Evolutionary conservation across 805 yeast genomes (phyloP).

Genomic region (Osmozyma mogii): DNA sequence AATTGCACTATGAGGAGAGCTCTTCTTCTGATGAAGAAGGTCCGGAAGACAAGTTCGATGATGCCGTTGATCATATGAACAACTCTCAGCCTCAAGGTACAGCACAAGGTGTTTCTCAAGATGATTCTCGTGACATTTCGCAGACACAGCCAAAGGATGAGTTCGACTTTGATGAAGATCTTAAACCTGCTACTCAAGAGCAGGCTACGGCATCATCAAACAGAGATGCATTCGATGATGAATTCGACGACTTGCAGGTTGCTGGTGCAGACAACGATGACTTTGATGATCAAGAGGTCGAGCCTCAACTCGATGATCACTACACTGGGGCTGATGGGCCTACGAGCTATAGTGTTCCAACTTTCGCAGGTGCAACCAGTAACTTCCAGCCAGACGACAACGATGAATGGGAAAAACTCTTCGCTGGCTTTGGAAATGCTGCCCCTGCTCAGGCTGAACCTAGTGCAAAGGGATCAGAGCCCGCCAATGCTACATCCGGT

Average conservation of each 20-base stretch:
- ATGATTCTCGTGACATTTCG: conserved; percentile 30
- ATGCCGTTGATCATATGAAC: conserved; percentile 26
- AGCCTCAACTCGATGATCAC: conserved; percentile 27
- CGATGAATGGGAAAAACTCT: conserved; percentile 92
- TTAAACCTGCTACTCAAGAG: conserved; percentile 25
- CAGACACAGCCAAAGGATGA: too few relatives aligned
- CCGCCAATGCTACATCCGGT: conserved; percentile 7
- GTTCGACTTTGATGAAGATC: conserved; percentile 31
- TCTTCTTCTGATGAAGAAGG: conserved; percentile 35
- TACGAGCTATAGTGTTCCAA: conserved; percentile 7
- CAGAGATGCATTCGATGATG: conserved; percentile 25
- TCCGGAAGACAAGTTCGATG: conserved; percentile 22
- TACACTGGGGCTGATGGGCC: conserved; percentile 29
- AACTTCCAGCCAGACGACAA: conserved; percentile 19
- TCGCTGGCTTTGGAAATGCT: conserved; percentile 75
- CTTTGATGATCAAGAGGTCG: conserved; percentile 11
- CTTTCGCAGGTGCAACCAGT: conserved; percentile 8
- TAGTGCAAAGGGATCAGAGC: not conserved
- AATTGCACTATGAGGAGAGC: conserved; percentile 46
- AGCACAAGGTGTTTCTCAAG: conserved; percentile 3
- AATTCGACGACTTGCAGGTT: conserved; percentile 30
- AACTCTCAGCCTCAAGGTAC: conserved; percentile 2
- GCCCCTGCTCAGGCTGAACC: conserved; percentile 5
- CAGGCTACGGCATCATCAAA: conserved; percentile 2
- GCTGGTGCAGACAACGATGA: conserved; percentile 26